Base-by-base conservation (phyloP, 2,329 filamentous ascomycete genomes). In the Tolypocladium nubicola region DNA sequence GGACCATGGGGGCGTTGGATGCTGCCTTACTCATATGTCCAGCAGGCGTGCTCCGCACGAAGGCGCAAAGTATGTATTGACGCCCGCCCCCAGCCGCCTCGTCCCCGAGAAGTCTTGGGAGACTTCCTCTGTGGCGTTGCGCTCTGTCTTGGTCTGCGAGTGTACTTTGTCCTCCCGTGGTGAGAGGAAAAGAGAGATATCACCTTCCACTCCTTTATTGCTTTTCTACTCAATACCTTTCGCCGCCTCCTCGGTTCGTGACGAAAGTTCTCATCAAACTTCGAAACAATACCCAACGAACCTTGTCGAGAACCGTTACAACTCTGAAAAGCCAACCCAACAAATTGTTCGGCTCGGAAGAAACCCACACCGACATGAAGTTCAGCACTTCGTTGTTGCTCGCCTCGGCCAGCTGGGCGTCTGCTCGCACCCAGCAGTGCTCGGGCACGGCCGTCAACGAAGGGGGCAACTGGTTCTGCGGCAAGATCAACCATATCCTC, bases 391-490 rank as follows among this genome's bases (percentile, higher is more conserved):
- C 65, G 19, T 55, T 58, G 14, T 39, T 71, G 19, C 62, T 72
- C 57, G 65, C 66, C 57, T 64, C 64, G 47, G 63, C 65, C 56
- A 60, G 67, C 59, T 57, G 69, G 62, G 66, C 65, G 26, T 62
- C 67, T 33, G 71, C 69, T 50, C 58, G 67, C 14, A 66, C 64
- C 5, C 68, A 71, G 56, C 68, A 73, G 60, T 76, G 73, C 62
- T 66, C 66, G 6, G 71, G 71, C 39, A 66, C 39, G 7, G 63
- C 68, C 35, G 61, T 65, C 53, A 58, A 75, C 8, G 74, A 76
- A 59, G 67, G 67, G 33, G 82, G 82, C 60, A 89, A 89, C 70
- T 85, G 73, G 74, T 89, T 86, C 73, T 88, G 86, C 70, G 76
- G 83, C 57, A 66, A 78, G 43, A 85, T 90, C 58, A 72, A 79